A percentile compares a stretch with the other conserved stretches of the same genome.
phyloP scores from a whole-genome alignment of 371 early-diverging fungal species.

The Mucor indicus region DNA sequence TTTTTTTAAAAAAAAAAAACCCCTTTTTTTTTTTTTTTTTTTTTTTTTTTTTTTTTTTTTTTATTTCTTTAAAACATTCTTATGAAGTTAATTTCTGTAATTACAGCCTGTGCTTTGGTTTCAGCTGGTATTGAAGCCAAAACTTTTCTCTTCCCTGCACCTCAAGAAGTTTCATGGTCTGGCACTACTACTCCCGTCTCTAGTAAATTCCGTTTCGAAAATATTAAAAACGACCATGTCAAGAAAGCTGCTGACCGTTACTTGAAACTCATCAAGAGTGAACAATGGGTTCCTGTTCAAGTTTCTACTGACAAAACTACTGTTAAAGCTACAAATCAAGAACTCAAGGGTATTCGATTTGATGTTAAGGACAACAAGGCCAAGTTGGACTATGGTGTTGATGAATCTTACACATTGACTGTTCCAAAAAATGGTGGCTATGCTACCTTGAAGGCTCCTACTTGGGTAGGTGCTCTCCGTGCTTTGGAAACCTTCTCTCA shows the following conservation, averaged over 20 bases:
- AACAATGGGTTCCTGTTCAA: slow-evolving; percentile 41
- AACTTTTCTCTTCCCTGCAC: slow-evolving; percentile 41
- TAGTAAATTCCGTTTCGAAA: slow-evolving; percentile 21
- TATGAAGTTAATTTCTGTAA: slow-evolving; percentile 31
- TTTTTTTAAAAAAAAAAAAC: no score
- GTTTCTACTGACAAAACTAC: slow-evolving; percentile 7
- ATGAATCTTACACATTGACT: slow-evolving; percentile 68
- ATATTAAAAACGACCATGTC: slow-evolving; percentile 25
- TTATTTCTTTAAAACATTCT: neutral
- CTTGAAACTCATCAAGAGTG: slow-evolving; percentile 27
- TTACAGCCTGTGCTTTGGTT: slow-evolving; percentile 18
- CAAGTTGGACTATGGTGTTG: slow-evolving; percentile 44
- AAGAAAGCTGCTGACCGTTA: slow-evolving; percentile 39
- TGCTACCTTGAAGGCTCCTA: slow-evolving; percentile 55
- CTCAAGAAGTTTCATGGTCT: slow-evolving; percentile 39
- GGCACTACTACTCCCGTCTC: slow-evolving; percentile 22
- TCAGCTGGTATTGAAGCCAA: slow-evolving; percentile 26
- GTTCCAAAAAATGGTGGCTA: slow-evolving; percentile 49
- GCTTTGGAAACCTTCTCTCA: slow-evolving; percentile 78
- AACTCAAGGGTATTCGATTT: slow-evolving; percentile 22
- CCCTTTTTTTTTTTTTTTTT: no score
- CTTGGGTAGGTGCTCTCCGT: slow-evolving; percentile 79
- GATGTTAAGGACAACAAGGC: slow-evolving; percentile 28
- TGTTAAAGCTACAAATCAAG: neutral
- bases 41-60: neutral